Evolutionary conservation across 345 rosid species (phyloP).

Genomic region (Pistacia integerrima): DNA sequence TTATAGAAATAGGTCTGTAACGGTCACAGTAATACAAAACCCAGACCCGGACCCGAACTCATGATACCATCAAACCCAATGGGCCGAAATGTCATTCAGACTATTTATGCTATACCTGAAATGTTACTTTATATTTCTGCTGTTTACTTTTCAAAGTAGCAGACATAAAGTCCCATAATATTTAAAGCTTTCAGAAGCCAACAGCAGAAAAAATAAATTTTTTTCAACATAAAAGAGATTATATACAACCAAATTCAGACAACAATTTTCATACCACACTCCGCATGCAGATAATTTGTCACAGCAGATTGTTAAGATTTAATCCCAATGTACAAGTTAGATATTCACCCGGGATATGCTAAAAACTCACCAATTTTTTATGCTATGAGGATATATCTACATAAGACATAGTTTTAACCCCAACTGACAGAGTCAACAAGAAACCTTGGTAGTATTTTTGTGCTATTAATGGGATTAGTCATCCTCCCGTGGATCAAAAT

Average conservation of each 20-base stretch:
- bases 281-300: too few species aligned
- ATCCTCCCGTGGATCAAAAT: slow-evolving; percentile 64
- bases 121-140: too few species aligned
- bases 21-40: too few species aligned
- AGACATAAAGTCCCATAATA: too few species aligned
- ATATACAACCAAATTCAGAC: not conserved
- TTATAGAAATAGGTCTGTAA: too few species aligned
- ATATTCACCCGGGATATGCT: not conserved
- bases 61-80: too few species aligned
- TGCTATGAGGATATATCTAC: not conserved
- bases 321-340: not conserved
- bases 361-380: not conserved
- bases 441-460: not conserved
- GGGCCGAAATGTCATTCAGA: too few species aligned
- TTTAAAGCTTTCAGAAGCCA: too few species aligned
- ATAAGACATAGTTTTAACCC: not conserved
- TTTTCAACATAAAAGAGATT: not conserved
- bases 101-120: too few species aligned
- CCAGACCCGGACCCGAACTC: too few species aligned
- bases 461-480: slow-evolving; percentile 19
- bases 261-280: not conserved
- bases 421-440: not conserved
- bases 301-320: not conserved
- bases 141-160: too few species aligned
- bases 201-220: too few species aligned